A percentile compares a stretch with the other conserved stretches of the same genome.
Conservation (phyloP, 2,329 filamentous ascomycete species). For the Colletotrichum sp. region DNA sequence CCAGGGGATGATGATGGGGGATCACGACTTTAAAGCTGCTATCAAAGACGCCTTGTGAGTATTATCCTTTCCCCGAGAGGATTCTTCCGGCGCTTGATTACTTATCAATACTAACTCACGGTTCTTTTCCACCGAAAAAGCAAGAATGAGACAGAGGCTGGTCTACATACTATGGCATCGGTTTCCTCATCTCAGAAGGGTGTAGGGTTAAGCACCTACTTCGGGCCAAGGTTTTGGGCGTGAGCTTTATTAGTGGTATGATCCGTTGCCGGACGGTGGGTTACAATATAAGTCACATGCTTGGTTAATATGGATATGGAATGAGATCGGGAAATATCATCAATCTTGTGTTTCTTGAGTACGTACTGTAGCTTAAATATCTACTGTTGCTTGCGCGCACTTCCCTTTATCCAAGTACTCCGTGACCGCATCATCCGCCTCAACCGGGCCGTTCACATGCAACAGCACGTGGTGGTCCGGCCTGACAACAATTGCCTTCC, state of each 20-base stretch:
- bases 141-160: neutral
- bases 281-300: neutral
- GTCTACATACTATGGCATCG: conserved; percentile 6
- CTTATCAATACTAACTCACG: neutral
- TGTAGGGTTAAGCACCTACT: neutral
- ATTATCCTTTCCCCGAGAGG: neutral
- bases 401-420: neutral
- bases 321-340: neutral
- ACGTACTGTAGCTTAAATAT: neutral
- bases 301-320: neutral
- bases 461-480: conserved; percentile 6
- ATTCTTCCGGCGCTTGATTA: neutral
- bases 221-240: conserved; percentile 7
- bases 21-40: neutral
- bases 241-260: neutral
- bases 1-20: neutral
- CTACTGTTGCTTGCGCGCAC: neutral
- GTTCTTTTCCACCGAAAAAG: neutral
- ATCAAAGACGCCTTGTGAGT: conserved; percentile 8
- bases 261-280: rapidly evolving
- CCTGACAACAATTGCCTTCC: conserved; percentile 6
- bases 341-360: neutral
- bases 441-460: neutral
- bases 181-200: neutral
- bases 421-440: neutral